Percentiles rank a stretch among this genome's conserved stretches.
Conservation (phyloP, 2,329 filamentous ascomycete species). For the Sarocladium kiliense region DNA sequence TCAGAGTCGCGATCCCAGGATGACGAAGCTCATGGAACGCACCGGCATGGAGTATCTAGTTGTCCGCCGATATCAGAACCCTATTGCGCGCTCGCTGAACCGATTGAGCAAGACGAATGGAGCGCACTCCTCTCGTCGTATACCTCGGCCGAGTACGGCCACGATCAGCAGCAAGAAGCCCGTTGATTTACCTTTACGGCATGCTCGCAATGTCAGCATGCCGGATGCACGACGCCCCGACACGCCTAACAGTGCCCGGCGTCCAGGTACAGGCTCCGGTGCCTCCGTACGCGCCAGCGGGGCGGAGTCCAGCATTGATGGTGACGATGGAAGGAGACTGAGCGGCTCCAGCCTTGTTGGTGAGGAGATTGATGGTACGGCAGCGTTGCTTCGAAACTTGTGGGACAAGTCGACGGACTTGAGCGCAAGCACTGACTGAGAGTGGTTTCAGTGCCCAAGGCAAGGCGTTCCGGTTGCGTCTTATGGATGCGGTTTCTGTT, state of each 20-base stretch:
- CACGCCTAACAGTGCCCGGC: conserved; percentile 23
- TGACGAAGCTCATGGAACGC: conserved; percentile 61
- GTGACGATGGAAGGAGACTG: conserved; percentile 37
- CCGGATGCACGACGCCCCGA: conserved; percentile 26
- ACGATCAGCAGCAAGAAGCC: conserved; percentile 32
- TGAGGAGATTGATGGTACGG: conserved; percentile 45
- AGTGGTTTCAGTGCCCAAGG: too few species aligned
- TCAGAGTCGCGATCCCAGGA: conserved; percentile 52
- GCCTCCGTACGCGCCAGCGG: conserved; percentile 29
- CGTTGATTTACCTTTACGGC: conserved; percentile 24
- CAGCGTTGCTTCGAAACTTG: conserved; percentile 48
- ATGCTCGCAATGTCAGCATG: conserved; percentile 35
- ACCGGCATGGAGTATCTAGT: conserved; percentile 71
- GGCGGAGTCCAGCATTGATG: conserved; percentile 39
- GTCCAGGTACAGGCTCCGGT: not conserved
- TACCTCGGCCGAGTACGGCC: conserved; percentile 35
- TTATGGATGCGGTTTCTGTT: not conserved
- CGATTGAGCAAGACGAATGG: conserved; percentile 23
- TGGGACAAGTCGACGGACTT: conserved; percentile 59
- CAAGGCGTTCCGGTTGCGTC: not conserved
- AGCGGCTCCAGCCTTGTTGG: conserved; percentile 47
- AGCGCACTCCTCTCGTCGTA: conserved; percentile 23
- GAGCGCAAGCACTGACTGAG: conserved; percentile 39
- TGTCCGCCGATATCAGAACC: conserved; percentile 66
- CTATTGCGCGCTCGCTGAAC: conserved; percentile 57